These are phyloP conservation scores for Paracamarosporium sp. DNA, from an alignment of 2,329 filamentous ascomycete genomes.

Conservation along the genomic window DNA sequence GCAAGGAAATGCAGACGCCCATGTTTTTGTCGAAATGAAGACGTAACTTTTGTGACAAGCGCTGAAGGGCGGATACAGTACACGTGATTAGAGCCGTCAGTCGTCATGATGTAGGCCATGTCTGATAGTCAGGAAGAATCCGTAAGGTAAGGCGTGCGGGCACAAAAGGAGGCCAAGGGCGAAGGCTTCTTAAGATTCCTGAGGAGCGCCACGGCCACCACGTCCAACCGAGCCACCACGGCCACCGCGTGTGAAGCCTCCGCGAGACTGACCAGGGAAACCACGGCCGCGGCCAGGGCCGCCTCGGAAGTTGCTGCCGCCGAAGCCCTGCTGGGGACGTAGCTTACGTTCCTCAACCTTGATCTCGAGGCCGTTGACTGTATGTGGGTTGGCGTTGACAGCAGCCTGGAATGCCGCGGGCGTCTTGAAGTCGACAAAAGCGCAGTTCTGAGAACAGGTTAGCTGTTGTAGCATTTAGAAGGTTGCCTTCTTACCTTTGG, in stretches of 20 bases:
- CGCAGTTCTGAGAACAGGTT: constrained; percentile 75
- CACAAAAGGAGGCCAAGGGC: constrained; percentile 9
- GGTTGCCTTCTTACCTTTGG: constrained; percentile 69
- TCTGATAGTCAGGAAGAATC: constrained; percentile 15
- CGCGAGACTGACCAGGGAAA: constrained; percentile 63
- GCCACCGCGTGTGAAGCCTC: constrained; percentile 73
- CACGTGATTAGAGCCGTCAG: constrained; percentile 45
- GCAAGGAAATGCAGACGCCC: constrained; percentile 36
- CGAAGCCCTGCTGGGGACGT: constrained; percentile 44
- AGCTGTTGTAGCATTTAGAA: constrained; percentile 12
- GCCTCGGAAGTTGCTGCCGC: constrained; percentile 44
- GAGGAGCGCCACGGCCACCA: constrained; percentile 54
- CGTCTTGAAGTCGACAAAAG: constrained; percentile 92
- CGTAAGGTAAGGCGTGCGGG: constrained; percentile 8
- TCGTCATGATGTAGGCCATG: constrained; percentile 33
- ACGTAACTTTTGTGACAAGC: constrained; percentile 48
- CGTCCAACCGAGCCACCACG: constrained; percentile 67
- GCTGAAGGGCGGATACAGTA: constrained; percentile 45
- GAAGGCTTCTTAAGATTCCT: constrained; percentile 36
- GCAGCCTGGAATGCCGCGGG: constrained; percentile 83
- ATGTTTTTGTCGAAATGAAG: constrained; percentile 39
- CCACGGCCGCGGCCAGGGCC: constrained; percentile 65
- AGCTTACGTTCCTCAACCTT: constrained; percentile 87
- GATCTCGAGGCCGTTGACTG: constrained; percentile 81
- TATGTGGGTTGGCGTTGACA: constrained; percentile 82